These are phyloP conservation scores for Platanthera zijinensis DNA, from an alignment of 106 monocot genomes.

Conservation along the genomic window DNA sequence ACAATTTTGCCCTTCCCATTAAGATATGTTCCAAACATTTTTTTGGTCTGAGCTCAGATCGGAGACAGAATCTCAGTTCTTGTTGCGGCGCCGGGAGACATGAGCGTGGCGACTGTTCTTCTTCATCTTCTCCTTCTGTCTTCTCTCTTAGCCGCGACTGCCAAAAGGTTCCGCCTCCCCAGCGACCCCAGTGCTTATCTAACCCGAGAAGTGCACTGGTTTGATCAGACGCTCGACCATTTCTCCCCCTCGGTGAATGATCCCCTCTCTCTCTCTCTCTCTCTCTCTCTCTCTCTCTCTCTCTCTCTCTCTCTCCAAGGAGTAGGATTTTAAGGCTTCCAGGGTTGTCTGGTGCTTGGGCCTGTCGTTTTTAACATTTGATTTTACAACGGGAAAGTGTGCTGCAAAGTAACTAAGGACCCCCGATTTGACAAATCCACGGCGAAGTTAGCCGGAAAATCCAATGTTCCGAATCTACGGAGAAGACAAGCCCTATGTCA, in stretches of 20 bases:
- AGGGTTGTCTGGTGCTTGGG: neutral
- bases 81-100: neutral
- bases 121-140: conserved; percentile 8
- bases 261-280: neutral
- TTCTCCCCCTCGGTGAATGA: conserved; percentile 70
- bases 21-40: too few species aligned
- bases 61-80: too few species aligned
- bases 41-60: too few species aligned
- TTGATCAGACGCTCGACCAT: conserved; percentile 88
- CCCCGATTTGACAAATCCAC: too few species aligned
- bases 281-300: neutral
- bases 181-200: conserved; percentile 32
- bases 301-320: neutral
- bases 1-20: too few species aligned
- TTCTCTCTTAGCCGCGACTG: conserved; percentile 12
- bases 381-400: neutral
- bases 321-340: neutral
- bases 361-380: neutral
- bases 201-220: conserved; percentile 75
- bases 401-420: neutral
- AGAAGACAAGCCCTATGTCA: too few species aligned
- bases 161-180: conserved; percentile 30
- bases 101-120: neutral
- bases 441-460: too few species aligned
- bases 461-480: too few species aligned